Evolutionary conservation across 768 basidiomycete genomes (phyloP), one percentile per base, ranked within the genome.

Genomic region (Wakefieldia striispora): DNA sequence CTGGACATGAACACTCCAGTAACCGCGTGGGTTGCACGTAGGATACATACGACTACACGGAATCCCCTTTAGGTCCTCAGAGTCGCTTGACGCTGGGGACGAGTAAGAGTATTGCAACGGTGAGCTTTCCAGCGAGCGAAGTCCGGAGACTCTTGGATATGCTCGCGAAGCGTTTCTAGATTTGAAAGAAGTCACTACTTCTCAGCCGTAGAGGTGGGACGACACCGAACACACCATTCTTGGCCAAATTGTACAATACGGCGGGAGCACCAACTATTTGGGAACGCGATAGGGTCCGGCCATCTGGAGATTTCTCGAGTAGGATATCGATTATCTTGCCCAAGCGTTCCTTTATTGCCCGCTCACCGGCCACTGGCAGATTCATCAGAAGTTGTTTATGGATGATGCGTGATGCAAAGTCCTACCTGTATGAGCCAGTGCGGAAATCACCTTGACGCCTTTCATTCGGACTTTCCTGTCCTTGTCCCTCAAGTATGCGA

Each of bases 391-490:
- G n/a, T 10, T 16, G 14, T 6, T 33, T 14, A 16, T 33, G 33
- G 14, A 13, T 8, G 3, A 16, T 17, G 12, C 13, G 16, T 8
- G 29, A 27, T 6, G 3, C 2, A 16, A 3, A 43, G 27, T 2
- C 36, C 27, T 27, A 35, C 42, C 9, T 6, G 51, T 53, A 46
- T 24, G 50, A 27, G 50, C 50, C 21, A 55, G 39, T 14, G 50
- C 27, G 21, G 54, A 40, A n/a, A 53, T 42, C 19, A 31, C 16
- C 21, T 39, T 49, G 31, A 49, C 38, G 5, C 42, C 43, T 31
- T 14, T 44, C 13, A 20, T 43, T 24, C 31, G 43, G 31, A 13
- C 27, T 4, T n/a, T 16, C 16, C 40, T 14, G 17, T 24, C 2
- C 7, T 11, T 11, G 23, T 31, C 4, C 13, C 0, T 16, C 29